Evolutionary conservation across 257 asterid species (phyloP).

Genomic region (Linaria vulgaris): DNA sequence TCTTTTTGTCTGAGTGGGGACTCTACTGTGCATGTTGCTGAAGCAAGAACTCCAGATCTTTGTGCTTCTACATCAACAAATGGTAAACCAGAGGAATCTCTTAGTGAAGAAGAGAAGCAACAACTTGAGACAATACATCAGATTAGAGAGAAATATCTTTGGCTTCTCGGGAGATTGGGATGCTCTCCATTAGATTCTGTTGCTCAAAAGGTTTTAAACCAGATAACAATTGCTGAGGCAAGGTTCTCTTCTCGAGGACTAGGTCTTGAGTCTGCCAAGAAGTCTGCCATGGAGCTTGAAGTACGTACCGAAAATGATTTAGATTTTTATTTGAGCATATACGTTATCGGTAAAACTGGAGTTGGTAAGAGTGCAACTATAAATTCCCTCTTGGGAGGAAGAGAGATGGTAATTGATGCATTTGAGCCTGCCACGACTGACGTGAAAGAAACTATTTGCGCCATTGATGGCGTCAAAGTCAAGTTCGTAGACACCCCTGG

Average conservation of each 20-base stretch:
- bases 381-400: slow-evolving; percentile 72
- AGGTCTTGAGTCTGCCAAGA: slow-evolving; percentile 37
- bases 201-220: slow-evolving; percentile 44
- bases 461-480: slow-evolving; percentile 50
- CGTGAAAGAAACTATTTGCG: slow-evolving; percentile 55
- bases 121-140: slow-evolving; percentile 43
- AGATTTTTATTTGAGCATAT: slow-evolving; percentile 43
- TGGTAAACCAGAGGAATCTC: slow-evolving; percentile 29
- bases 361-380: slow-evolving; percentile 96
- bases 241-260: slow-evolving; percentile 29
- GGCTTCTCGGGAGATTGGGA: slow-evolving; percentile 49
- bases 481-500: slow-evolving; percentile 90
- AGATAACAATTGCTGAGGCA: slow-evolving; percentile 42
- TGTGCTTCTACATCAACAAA: background rate
- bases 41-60: slow-evolving; percentile 17
- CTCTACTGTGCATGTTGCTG: slow-evolving; percentile 25
- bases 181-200: slow-evolving; percentile 44
- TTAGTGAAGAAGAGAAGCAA: slow-evolving; percentile 40
- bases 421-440: slow-evolving; percentile 61
- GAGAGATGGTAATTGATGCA: slow-evolving; percentile 44
- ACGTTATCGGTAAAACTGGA: slow-evolving; percentile 87
- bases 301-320: slow-evolving; percentile 32
- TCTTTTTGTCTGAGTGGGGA: slow-evolving; percentile 19
- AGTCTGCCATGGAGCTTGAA: slow-evolving; percentile 43
- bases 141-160: slow-evolving; percentile 44